Evolutionary conservation across 495 filamentous ascomycete genomes (phyloP).

Genomic region (Podospora tetraspora): DNA sequence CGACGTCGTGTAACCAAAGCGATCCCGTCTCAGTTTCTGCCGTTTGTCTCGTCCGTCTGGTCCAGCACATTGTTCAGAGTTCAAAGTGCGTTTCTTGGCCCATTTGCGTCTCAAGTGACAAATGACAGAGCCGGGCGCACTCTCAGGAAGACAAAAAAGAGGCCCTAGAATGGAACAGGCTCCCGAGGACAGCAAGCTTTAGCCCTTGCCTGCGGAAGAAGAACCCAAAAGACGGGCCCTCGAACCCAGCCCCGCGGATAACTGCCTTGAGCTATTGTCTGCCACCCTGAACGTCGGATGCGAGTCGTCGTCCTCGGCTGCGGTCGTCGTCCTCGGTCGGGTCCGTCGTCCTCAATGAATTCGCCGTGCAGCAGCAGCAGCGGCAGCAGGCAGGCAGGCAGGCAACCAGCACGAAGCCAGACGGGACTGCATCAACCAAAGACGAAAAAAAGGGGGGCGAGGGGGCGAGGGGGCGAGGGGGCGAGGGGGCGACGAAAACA

Average conservation of each 20-base stretch:
- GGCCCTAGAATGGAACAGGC: too few species aligned
- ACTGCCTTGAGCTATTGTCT: neutral
- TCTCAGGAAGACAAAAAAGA: too few species aligned
- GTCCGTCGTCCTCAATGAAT: neutral
- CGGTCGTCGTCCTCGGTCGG: neutral
- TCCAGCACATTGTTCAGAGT: neutral
- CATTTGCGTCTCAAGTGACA: neutral
- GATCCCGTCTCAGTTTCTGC: neutral
- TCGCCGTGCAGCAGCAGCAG: neutral
- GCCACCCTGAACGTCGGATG: neutral
- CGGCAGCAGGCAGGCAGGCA: neutral
- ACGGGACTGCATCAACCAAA: too few species aligned
- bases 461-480: too few species aligned
- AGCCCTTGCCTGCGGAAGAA: neutral
- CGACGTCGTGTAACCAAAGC: neutral
- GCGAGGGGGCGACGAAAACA: too few species aligned
- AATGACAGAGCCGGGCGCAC: neutral
- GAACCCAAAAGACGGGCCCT: neutral
- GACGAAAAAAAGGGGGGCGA: too few species aligned
- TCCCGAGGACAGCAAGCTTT: neutral
- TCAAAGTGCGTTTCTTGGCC: neutral
- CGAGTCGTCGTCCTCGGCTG: neutral
- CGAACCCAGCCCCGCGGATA: constrained; percentile 7
- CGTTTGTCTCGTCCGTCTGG: neutral
- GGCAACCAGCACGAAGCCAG: too few species aligned